Base-by-base conservation (phyloP, 1,139 yeast species). In the Debaryomyces singareniensis region DNA sequence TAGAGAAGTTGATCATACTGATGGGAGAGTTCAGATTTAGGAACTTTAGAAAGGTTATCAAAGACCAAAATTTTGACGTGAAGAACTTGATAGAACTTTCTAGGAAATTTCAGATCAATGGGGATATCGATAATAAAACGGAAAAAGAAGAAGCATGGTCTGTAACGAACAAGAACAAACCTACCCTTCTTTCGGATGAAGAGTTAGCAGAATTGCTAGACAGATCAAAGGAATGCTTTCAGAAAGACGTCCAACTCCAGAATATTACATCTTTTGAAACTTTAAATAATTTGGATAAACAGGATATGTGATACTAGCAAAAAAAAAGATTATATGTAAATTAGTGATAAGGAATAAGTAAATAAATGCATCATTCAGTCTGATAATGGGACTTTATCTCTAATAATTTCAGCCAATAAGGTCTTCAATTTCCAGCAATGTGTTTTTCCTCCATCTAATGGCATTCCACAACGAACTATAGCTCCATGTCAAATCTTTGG, bases 401-500 rank as follows among this genome's bases (percentile, higher is more conserved):
- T 7, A 18, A n/a, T 18, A 18, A 7, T 18, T n/a, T 18, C 21
- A 18, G 21, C 21, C 21, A 7, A 18, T 18, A 18, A 7, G 7
- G n/a, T n/a, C 21, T 7, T 18, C n/a, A 7, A 18, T 18, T 18
- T 18, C 9, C 21, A 18, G 21, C 21, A 18, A 18, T 3, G 59
- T 65, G 39, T 51, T 64, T 22, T 45, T 42, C 51, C 89, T 71
- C 78, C 84, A 75, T 51, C 84, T 68, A 32, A 71, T 59, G 3
- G 91, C 75, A 41, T 75, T 71, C 78, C 84, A 80, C 33, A 83
- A 74, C 2, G 95, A 73, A 25, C 89, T 77, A 52, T 85, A 85
- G 40, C 94, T 81, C 98, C 98, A 91, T 4, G 96, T 87, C 46
- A 91, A 71, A 43, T 84, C 74, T 33, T 61, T 58, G 0, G 97